Evolutionary conservation across 768 basidiomycete genomes (phyloP).

Genomic region (Ramaria sp.): DNA sequence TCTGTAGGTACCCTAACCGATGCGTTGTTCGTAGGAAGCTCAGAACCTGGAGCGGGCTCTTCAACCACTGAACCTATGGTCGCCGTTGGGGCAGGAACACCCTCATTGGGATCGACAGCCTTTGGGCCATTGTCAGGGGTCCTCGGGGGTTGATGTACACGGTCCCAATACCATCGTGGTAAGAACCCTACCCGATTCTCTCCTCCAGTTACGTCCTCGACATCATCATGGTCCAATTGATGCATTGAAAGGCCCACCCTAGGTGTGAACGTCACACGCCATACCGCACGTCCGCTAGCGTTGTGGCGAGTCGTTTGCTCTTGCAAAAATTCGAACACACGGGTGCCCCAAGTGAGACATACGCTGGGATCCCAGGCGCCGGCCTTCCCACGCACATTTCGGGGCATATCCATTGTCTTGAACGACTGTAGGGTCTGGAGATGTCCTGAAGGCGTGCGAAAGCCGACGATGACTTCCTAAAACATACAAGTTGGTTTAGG

Average conservation of each 20-base stretch:
- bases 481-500: too few species aligned
- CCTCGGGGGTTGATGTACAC: background rate
- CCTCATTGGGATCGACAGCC: too few species aligned
- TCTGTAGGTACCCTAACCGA: too few species aligned
- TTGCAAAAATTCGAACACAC: constrained; percentile 45
- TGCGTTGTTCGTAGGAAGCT: too few species aligned
- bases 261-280: constrained; percentile 62
- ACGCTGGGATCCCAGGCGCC: constrained; percentile 67
- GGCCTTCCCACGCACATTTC: constrained; percentile 63
- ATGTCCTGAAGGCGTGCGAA: constrained; percentile 68
- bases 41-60: too few species aligned
- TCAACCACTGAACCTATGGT: too few species aligned
- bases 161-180: constrained; percentile 57
- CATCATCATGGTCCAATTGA: constrained; percentile 35
- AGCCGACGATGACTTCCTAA: constrained; percentile 80
- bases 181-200: constrained; percentile 76
- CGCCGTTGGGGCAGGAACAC: too few species aligned
- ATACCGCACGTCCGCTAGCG: constrained; percentile 29
- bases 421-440: constrained; percentile 59
- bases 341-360: constrained; percentile 66
- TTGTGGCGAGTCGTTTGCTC: constrained; percentile 4
- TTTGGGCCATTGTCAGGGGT: too few species aligned
- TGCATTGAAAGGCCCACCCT: constrained; percentile 42
- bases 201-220: constrained; percentile 48
- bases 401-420: constrained; percentile 70